These are phyloP conservation scores for Scalesia atractyloides DNA, from an alignment of 129 eudicot species.

Conservation along the genomic window DNA sequence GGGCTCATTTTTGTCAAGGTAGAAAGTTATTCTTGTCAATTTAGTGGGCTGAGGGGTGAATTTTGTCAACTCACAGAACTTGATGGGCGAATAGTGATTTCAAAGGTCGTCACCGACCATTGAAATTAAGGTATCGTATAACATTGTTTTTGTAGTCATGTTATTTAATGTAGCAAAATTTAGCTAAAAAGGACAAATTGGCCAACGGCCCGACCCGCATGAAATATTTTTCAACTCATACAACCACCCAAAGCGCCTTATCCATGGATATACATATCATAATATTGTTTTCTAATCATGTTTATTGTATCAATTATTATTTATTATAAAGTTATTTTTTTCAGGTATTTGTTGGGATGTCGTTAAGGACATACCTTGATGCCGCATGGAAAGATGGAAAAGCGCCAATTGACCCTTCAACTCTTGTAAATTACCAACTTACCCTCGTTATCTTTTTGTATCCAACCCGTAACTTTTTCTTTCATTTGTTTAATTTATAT, in stretches of 20 bases:
- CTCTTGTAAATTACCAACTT: constrained; percentile 60
- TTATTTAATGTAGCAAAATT: no score
- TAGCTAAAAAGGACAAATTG: neutral
- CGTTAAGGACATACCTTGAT: constrained; percentile 91
- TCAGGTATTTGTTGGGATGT: constrained; percentile 98
- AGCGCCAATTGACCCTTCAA: constrained; percentile 98
- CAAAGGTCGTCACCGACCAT: no score
- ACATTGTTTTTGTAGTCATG: no score
- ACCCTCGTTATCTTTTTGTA: neutral
- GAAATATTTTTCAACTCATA: neutral
- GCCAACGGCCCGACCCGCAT: neutral
- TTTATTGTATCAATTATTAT: neutral
- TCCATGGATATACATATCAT: neutral
- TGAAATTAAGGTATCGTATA: neutral
- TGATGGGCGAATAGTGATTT: no score
- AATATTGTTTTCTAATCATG: neutral
- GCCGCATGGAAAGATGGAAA: constrained; percentile 99
- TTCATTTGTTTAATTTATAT: constrained; percentile 14
- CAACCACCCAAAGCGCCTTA: neutral
- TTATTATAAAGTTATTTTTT: neutral
- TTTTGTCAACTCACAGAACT: no score
- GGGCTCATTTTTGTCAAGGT: no score
- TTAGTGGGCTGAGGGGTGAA: no score
- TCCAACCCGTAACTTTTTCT: neutral
- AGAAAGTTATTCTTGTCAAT: no score